Evolutionary conservation across 1,139 yeast species (phyloP).

Genomic region (Geotrichum carabidarum): DNA sequence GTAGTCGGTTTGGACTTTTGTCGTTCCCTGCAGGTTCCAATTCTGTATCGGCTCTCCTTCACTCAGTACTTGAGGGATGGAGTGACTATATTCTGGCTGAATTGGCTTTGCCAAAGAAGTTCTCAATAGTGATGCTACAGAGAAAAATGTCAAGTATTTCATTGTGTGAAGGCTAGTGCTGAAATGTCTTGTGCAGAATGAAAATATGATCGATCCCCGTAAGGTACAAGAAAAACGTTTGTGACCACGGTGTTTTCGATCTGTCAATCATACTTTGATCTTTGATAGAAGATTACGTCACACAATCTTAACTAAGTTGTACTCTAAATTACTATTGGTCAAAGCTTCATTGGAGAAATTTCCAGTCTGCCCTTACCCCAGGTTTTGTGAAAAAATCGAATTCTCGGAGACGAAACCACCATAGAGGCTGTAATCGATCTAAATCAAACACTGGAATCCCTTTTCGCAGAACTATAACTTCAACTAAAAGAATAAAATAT

Average conservation of each 20-base stretch:
- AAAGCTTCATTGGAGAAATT: too few relatives aligned
- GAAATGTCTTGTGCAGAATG: too few relatives aligned
- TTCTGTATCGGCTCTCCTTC: conserved; percentile 16
- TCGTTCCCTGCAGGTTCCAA: conserved; percentile 16
- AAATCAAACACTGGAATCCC: not conserved
- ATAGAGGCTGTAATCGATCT: too few relatives aligned
- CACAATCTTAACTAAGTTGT: too few relatives aligned
- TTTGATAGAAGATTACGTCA: too few relatives aligned
- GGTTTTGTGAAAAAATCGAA: too few relatives aligned
- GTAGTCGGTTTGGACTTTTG: conserved; percentile 19
- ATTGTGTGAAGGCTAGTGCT: not conserved
- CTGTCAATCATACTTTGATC: not conserved
- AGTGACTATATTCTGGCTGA: conserved; percentile 15
- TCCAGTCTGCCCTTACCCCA: too few relatives aligned
- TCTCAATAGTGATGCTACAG: conserved; percentile 5
- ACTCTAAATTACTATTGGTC: too few relatives aligned
- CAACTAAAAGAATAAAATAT: conserved; percentile 17
- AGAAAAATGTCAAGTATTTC: not conserved
- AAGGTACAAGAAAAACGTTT: not conserved
- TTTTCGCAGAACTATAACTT: conserved; percentile 5
- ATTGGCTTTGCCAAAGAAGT: conserved; percentile 4
- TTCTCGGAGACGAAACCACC: too few relatives aligned
- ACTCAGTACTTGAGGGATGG: conserved; percentile 15
- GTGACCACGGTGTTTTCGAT: conserved; percentile 8
- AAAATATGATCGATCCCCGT: too few relatives aligned